Percentiles rank a stretch among this genome's conserved stretches.
Conservation (phyloP, 1,284 basidiomycete species). For the Naganishia albida region DNA sequence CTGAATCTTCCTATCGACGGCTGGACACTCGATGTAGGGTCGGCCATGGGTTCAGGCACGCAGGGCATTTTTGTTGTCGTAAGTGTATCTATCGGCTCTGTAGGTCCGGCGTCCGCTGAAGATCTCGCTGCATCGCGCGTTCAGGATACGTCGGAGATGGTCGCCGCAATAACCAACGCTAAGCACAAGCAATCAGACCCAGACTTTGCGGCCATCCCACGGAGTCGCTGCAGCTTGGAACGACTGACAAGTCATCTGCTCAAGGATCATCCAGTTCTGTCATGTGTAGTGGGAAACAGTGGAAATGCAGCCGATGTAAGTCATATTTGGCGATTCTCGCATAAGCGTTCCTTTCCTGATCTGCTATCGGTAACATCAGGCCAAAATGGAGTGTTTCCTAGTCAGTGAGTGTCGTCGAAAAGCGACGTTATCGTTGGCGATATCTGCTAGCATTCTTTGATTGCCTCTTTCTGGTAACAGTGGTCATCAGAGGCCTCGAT, state of each 20-base stretch:
- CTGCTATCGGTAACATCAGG: not conserved
- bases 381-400: constrained; percentile 16
- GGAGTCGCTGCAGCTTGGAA: not conserved
- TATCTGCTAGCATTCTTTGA: not conserved
- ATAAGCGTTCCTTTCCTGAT: no score
- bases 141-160: constrained; percentile 15
- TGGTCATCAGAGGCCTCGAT: constrained; percentile 2
- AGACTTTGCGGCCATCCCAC: not conserved
- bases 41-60: not conserved
- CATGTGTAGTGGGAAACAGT: not conserved
- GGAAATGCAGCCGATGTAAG: constrained; percentile 8
- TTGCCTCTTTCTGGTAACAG: not conserved
- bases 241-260: constrained; percentile 1
- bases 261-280: not conserved
- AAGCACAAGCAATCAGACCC: not conserved
- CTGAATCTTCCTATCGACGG: not conserved
- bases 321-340: not conserved
- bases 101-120: not conserved
- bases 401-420: constrained; percentile 8
- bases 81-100: not conserved
- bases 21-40: not conserved
- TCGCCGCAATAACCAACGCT: not conserved
- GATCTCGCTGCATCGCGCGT: not conserved
- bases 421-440: no score
- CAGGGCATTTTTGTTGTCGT: constrained; percentile 2